These are phyloP conservation scores for Hypoxylon intermedium DNA, from an alignment of 495 filamentous ascomycete species.

Conservation along the genomic window DNA sequence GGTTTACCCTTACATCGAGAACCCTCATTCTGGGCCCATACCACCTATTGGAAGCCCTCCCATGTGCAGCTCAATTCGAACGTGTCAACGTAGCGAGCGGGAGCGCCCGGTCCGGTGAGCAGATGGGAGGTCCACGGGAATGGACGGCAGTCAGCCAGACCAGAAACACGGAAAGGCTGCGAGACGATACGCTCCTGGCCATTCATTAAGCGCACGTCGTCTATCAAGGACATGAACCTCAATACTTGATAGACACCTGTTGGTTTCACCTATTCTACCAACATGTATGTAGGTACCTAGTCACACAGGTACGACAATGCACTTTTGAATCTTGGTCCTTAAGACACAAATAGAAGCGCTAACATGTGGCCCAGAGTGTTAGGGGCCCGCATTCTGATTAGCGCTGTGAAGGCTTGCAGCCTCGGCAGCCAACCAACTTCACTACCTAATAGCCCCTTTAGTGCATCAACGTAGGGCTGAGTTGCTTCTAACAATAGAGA, in stretches of 20 bases:
- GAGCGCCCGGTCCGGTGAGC: constrained; percentile 27
- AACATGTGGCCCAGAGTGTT: constrained; percentile 14
- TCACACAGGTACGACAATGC: not conserved
- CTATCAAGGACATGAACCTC: constrained; percentile 8
- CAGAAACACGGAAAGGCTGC: constrained; percentile 14
- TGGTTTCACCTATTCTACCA: constrained; percentile 21
- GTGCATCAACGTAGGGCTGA: too few relatives aligned
- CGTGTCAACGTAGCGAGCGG: constrained; percentile 14
- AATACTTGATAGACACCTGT: not conserved
- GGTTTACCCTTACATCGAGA: too few relatives aligned
- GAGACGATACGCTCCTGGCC: constrained; percentile 6
- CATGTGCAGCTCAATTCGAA: constrained; percentile 7
- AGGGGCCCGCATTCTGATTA: not conserved
- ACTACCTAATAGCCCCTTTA: not conserved
- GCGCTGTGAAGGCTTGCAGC: not conserved
- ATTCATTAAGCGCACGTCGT: constrained; percentile 17
- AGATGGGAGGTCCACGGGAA: constrained; percentile 9
- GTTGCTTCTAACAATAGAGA: too few relatives aligned
- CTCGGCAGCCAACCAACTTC: not conserved
- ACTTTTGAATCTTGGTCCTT: not conserved
- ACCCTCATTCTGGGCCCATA: too few relatives aligned
- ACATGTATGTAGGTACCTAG: not conserved
- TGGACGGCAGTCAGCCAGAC: not conserved
- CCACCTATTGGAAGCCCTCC: not conserved
- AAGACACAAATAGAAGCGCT: constrained; percentile 14